These are phyloP conservation scores for Eryngium alpinum DNA, from an alignment of 140 eudicot genomes.

Conservation along the genomic window DNA sequence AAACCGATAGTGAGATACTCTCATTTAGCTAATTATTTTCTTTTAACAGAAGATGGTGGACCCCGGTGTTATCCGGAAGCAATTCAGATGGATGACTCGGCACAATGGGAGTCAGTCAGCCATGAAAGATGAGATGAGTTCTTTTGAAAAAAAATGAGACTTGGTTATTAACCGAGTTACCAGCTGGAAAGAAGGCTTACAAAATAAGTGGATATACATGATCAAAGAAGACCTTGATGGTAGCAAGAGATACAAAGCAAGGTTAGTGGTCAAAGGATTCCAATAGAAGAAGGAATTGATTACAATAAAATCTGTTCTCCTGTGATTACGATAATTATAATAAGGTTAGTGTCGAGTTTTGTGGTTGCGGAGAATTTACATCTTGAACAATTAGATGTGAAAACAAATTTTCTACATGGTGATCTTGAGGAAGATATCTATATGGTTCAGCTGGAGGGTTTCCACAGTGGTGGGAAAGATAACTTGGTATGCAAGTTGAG, in stretches of 20 bases:
- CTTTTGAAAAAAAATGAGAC: not conserved
- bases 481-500: no score
- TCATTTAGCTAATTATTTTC: no score
- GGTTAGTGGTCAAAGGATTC: not conserved
- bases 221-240: no score
- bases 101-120: not conserved
- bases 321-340: not conserved
- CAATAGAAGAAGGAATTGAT: not conserved
- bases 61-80: not conserved
- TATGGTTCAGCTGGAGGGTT: not conserved
- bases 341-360: not conserved
- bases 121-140: not conserved
- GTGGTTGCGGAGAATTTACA: not conserved
- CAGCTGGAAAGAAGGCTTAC: not conserved
- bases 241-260: no score
- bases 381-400: not conserved
- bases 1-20: no score
- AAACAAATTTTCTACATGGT: not conserved
- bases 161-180: not conserved
- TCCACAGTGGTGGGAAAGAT: no score
- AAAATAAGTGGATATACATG: not conserved
- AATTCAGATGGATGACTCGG: not conserved
- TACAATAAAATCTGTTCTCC: not conserved
- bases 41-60: not conserved
- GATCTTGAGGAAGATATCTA: no score